Base-by-base conservation (phyloP, 306 rosid genomes). In the Ziziphus jujuba region DNA sequence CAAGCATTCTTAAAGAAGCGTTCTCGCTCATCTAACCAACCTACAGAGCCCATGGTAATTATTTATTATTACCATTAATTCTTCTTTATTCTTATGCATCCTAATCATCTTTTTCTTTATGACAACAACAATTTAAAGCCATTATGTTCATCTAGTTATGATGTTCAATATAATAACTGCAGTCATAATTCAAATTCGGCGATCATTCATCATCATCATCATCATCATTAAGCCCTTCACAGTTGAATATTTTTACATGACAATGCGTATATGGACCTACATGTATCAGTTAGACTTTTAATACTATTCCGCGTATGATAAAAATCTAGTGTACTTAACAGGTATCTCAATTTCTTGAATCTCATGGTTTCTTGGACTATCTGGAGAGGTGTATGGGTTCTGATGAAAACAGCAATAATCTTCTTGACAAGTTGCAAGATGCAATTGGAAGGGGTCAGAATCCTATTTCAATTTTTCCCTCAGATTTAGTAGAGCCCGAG, bases 391-490 rank as follows among this genome's bases (percentile, higher is more conserved):
- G 97, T 56, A 44, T 84, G 69, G 87, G 96, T 77, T 82, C 91
- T 40, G 96, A 82, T 66, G 97, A 89, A 80, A 83, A 73, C 75
- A 90, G 61, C 72, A 86, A 84, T 81, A 95, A 91, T 63, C 75
- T 90, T 25, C 99, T 95, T 59, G 99, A 95, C 73, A 90, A 88
- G 87, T 79, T 95, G 61, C 99, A 95, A 88, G 99, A 93, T 86
- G 97, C 96, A 71, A 76, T 93, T 45, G 96, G 97, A 77, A 88
- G 97, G 88, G 96, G 97, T 77, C 91, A 93, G 81, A 90, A 95
- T 84, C 97, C 95, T 68, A 59, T 88, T 72, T 95, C 97, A 69
- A 76, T 90, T 84, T 82, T 90, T 75, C 89, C 96, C 31, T 79
- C 87, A 64, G 63, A 87, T 79, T 66, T 47, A 28, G 70, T 43